A percentile compares a stretch with the other conserved stretches of the same genome.
Conservation (phyloP, 2,329 filamentous ascomycete species). For the Gremmenia infestans region DNA sequence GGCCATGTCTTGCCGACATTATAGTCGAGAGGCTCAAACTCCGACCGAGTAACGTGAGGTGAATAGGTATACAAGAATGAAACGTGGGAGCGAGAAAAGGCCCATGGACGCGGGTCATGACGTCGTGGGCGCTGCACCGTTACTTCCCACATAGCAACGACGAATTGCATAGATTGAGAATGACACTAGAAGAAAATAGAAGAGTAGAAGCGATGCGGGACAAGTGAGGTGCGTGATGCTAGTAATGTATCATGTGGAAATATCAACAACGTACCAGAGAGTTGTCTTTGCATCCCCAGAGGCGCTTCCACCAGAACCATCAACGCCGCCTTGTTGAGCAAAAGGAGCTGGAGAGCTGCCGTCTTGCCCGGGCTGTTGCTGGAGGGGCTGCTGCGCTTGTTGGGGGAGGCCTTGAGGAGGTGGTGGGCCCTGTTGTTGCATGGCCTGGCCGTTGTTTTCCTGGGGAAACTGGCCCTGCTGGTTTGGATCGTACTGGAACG, state of each 20-base stretch:
- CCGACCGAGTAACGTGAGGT: too few relatives aligned
- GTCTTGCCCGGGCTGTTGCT: constrained; percentile 52
- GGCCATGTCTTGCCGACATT: too few relatives aligned
- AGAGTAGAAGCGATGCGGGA: not conserved
- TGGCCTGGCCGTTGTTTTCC: constrained; percentile 40
- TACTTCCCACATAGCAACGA: too few relatives aligned
- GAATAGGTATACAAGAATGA: too few relatives aligned
- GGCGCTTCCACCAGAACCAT: constrained; percentile 33
- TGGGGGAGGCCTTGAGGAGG: constrained; percentile 41
- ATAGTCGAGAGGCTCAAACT: too few relatives aligned
- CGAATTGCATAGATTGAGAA: too few relatives aligned
- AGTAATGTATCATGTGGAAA: not conserved
- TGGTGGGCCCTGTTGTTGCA: constrained; percentile 36
- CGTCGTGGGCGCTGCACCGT: too few relatives aligned
- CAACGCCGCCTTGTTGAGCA: constrained; percentile 37
- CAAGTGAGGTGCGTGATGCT: not conserved
- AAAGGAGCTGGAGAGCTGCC: constrained; percentile 50
- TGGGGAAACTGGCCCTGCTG: constrained; percentile 52
- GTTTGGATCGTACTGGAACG: constrained; percentile 60
- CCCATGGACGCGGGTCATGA: too few relatives aligned
- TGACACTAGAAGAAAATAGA: too few relatives aligned
- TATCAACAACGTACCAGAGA: constrained; percentile 41
- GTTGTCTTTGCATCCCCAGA: constrained; percentile 50
- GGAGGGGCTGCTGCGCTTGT: constrained; percentile 19
- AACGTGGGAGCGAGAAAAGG: too few relatives aligned